Base-by-base conservation (phyloP, 495 filamentous ascomycete genomes). In the Penicillium canariense region DNA sequence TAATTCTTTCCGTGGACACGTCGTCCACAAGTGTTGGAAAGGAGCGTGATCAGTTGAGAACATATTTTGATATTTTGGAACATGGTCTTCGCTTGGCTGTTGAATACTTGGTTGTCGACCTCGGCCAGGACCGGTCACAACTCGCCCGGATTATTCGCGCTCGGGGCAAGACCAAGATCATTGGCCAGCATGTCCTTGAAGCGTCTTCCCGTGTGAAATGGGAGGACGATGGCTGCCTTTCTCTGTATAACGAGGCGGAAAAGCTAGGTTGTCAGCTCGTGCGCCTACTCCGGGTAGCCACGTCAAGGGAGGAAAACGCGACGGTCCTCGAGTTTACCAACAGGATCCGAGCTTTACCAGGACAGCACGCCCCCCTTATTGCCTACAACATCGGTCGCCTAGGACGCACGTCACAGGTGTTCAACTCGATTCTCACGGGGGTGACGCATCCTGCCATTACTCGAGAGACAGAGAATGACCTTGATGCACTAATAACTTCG, bases 381-480 rank as follows among this genome's bases (percentile, higher is more conserved):
- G 87, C 86, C 9, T 91, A 87, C 68, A 88, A 91, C 62, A 76
- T 85, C 30, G 88, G 88, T 3, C 77, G 79, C 2, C 73, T 85
- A 17, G 89, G 89, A 11, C 79, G 84, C 2, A 78, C 82, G 1
- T 88, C 85, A 4, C 80, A 84, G 25, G 80, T 86, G 1, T 85
- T 89, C 62, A 89, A 87, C 55, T 72, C 74, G 17, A 85, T 83
- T 15, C 75, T 92, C 47, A 87, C 81, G 7, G 81, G 84, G 2
- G 87, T 90, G 10, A 87, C 85, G 14, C 87, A 87, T 63, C 81
- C 83, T 23, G 77, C 81, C 23, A 83, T 87, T 60, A 74, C 81
- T 23, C 61, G 64, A 4, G 35, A 46, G 2, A 43, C 35, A 11
- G 58, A 62, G 6, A 65, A 68, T 23, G 67, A 68, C 31, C 57